Evolutionary conservation across 148 eudicot genomes (phyloP), one percentile per base, ranked within the genome.

Genomic region (Camellia lanceoleosa): DNA sequence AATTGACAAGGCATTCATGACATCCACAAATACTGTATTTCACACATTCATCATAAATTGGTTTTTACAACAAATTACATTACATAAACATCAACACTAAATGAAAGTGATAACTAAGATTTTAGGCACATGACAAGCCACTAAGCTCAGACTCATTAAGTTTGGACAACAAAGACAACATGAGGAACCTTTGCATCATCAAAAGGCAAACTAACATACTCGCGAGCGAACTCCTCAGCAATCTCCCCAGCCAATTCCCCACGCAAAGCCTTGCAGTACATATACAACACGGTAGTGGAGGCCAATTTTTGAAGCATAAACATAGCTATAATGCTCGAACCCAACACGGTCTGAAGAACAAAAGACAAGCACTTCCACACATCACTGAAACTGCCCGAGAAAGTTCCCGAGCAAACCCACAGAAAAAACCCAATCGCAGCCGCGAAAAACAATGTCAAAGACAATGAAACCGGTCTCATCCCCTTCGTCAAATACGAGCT

Each of bases 241-340:
- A 92, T 85, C 84, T 92, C 94, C 49, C 82, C 84, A 1, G 90
- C 94, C 82, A 92, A 69, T 56, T 92, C 97, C 4, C 94, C 97
- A 41, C 82, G 90, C 54, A 89, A 80, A 0, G 93, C 94, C 85
- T 88, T 92, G 74, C 97, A 91, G 67, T 91, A 91, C 91, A 92
- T 83, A 51, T 87, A 92, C 85, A 92, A 65, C 66, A 92, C 94
- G 0, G 91, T 84, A 8, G 11, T 71, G 0, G 92, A 83, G 0
- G 91, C 88, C 19, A 85, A 77, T 67, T 68, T 66, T 63, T 85
- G 77, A 23, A 91, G 89, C 90, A 91, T 82, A 23, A 88, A 42
- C 77, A 87, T 1, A 20, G 89, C 87, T 82, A 88, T 75, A 51
- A 85, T 70, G 51, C 89, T 84, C 58, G 89, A 82, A 52, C 85